Evolutionary conservation across 1,284 basidiomycete species (phyloP).

Genomic region (Rhizoctonia solani): DNA sequence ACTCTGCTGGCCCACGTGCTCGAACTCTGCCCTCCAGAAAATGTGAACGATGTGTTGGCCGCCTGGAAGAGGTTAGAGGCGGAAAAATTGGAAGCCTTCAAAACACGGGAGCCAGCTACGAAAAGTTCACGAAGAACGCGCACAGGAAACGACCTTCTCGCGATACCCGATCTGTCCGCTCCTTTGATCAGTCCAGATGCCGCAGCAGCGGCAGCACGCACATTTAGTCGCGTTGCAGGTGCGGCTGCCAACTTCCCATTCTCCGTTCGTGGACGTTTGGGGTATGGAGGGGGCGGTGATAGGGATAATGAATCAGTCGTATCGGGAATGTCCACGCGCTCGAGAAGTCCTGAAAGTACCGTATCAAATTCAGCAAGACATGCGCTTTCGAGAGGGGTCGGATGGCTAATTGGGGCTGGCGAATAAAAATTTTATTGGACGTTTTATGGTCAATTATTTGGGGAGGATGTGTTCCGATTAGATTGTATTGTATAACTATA

Average conservation of each 20-base stretch:
- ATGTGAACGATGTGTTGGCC: slow-evolving; percentile 70
- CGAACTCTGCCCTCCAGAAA: slow-evolving; percentile 83
- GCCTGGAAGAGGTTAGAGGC: slow-evolving; percentile 72
- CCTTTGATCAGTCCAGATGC: slow-evolving; percentile 36
- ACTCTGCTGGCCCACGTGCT: slow-evolving; percentile 79
- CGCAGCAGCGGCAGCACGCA: slow-evolving; percentile 57
- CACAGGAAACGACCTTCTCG: slow-evolving; percentile 3
- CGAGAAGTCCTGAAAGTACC: slow-evolving; percentile 55
- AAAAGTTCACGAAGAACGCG: not conserved
- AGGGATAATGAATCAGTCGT: slow-evolving; percentile 50
- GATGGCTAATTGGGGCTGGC: slow-evolving; percentile 85
- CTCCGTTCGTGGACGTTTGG: slow-evolving; percentile 54
- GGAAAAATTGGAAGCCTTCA: slow-evolving; percentile 53
- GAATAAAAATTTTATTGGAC: slow-evolving; percentile 38
- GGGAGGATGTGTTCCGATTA: slow-evolving; percentile 8
- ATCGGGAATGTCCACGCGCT: slow-evolving; percentile 31
- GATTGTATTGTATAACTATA: slow-evolving; percentile 10
- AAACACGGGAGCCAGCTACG: not conserved
- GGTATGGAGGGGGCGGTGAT: slow-evolving; percentile 37
- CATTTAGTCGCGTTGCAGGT: slow-evolving; percentile 72
- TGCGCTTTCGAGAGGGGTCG: slow-evolving; percentile 77
- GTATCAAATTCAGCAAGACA: slow-evolving; percentile 72
- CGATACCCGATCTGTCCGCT: slow-evolving; percentile 26
- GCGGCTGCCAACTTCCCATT: slow-evolving; percentile 81
- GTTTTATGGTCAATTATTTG: not conserved